Conservation (phyloP, 257 asterid genomes). For the Linaria vulgaris region DNA sequence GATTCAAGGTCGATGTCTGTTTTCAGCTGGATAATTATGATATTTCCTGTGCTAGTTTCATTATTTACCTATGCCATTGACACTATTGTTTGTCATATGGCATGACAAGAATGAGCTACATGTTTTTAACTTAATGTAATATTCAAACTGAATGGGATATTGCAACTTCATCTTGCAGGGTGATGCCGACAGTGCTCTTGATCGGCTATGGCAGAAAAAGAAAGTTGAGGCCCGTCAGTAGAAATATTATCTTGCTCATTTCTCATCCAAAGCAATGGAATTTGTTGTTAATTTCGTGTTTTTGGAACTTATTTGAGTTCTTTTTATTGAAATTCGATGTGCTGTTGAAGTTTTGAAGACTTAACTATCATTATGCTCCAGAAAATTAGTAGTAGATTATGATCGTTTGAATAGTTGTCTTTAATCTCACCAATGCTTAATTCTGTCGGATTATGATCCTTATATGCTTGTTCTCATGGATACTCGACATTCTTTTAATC, state of each 20-base stretch:
- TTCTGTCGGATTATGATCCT: too few species aligned
- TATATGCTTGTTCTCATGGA: too few species aligned
- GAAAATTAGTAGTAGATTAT: too few species aligned
- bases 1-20: too few species aligned
- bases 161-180: constrained; percentile 37
- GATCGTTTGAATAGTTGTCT: too few species aligned
- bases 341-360: neutral
- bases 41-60: too few species aligned
- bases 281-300: neutral
- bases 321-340: neutral
- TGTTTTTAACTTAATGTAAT: neutral
- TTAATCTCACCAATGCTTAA: too few species aligned
- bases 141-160: neutral
- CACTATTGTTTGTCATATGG: neutral
- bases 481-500: too few species aligned
- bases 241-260: neutral
- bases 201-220: constrained; percentile 74
- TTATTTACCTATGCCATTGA: neutral
- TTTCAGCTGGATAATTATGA: too few species aligned
- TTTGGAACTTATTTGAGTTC: neutral
- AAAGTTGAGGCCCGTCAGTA: constrained; percentile 47
- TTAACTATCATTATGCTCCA: neutral
- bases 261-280: neutral
- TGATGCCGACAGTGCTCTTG: constrained; percentile 70
- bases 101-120: neutral